Evolutionary conservation across 768 basidiomycete species (phyloP).

Genomic region (Serendipita sp.): DNA sequence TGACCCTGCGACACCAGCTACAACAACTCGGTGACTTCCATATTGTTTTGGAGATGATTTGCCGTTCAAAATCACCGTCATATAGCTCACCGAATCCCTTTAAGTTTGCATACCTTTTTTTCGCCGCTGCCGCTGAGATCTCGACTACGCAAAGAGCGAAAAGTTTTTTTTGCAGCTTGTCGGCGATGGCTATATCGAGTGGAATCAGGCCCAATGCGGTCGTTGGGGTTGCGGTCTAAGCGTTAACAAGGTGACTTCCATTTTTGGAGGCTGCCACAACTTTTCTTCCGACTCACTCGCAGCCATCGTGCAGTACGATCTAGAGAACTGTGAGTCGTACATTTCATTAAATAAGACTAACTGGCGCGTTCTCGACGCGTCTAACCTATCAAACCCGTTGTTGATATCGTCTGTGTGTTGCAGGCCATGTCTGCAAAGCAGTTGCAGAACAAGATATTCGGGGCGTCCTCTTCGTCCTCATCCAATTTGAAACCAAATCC

Average conservation of each 20-base stretch:
- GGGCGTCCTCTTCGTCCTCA: constrained; percentile 14
- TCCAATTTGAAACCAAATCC: not conserved
- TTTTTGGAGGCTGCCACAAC: not conserved
- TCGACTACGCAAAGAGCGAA: too few relatives aligned
- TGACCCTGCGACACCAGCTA: not conserved
- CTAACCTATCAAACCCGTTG: not conserved
- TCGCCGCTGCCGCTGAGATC: too few relatives aligned
- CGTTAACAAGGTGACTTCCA: not conserved
- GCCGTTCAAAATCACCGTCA: not conserved
- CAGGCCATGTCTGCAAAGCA: constrained; percentile 38
- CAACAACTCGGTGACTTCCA: not conserved
- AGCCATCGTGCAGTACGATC: not conserved
- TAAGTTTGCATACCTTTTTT: too few relatives aligned
- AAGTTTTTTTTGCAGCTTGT: too few relatives aligned
- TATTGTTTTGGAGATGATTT: not conserved
- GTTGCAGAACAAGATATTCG: constrained; percentile 61
- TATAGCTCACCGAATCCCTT: not conserved
- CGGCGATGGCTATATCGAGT: too few relatives aligned
- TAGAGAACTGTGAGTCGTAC: not conserved
- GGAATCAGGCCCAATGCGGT: too few relatives aligned
- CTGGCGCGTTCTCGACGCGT: constrained; percentile 1
- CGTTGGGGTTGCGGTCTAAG: too few relatives aligned
- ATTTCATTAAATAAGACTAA: not conserved
- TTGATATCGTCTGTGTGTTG: constrained; percentile 2
- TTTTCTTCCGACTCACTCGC: not conserved